Evolutionary conservation across 306 rosid genomes (phyloP).

Genomic region (Lagenaria siceraria): DNA sequence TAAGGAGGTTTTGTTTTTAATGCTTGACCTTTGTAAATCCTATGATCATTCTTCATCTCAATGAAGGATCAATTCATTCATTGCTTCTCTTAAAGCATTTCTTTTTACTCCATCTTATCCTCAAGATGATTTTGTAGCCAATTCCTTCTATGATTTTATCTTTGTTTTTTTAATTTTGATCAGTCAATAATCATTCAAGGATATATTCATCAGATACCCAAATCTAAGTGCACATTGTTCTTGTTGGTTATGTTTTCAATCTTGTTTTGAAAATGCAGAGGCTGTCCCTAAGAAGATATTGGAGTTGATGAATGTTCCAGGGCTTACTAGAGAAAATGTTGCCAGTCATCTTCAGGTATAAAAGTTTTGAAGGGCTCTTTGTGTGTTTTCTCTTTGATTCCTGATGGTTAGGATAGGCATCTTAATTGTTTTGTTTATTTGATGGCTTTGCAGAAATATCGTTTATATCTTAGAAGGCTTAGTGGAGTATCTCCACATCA

Average conservation of each 20-base stretch:
- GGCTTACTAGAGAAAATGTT: constrained; percentile 96
- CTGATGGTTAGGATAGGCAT: background rate
- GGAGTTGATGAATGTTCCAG: constrained; percentile 97
- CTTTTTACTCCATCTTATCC: background rate
- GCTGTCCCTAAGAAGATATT: constrained; percentile 96
- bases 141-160: background rate
- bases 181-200: background rate
- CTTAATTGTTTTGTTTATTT: background rate
- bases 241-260: background rate
- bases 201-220: background rate
- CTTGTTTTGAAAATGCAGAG: constrained; percentile 35
- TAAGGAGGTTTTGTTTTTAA: background rate
- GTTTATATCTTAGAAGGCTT: constrained; percentile 82
- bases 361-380: no score
- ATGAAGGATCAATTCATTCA: background rate
- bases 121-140: background rate
- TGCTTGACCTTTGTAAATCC: background rate
- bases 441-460: constrained; percentile 61
- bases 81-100: background rate
- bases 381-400: background rate
- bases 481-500: constrained; percentile 82
- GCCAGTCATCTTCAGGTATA: constrained; percentile 99
- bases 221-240: background rate
- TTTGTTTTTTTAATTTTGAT: background rate
- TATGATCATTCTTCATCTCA: background rate